A percentile compares a stretch with the other conserved stretches of the same genome.
phyloP scores from a whole-genome alignment of 2,329 filamentous ascomycete species.

The Diaporthe destruens region DNA sequence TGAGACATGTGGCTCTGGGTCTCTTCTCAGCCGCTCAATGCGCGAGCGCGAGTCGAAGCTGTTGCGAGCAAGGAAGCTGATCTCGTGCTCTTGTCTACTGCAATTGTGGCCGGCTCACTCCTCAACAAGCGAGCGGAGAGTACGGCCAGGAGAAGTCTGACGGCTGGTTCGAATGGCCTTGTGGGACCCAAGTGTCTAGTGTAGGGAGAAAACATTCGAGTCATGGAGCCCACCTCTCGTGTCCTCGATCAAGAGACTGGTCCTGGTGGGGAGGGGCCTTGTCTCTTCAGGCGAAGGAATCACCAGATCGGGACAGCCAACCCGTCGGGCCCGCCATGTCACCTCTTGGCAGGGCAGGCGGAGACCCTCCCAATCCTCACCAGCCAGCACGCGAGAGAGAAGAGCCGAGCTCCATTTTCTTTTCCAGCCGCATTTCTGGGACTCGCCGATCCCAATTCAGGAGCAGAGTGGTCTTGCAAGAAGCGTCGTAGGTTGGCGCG shows the following conservation, averaged over 20 bases:
- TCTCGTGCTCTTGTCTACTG: background rate
- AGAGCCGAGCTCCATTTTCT: conserved; percentile 7
- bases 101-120: background rate
- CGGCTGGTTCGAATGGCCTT: background rate
- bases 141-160: background rate
- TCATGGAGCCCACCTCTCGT: conserved; percentile 29
- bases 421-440: conserved; percentile 1
- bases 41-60: background rate
- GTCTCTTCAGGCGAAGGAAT: conserved; percentile 16
- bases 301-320: conserved; percentile 22
- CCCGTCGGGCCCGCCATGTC: conserved; percentile 17
- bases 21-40: background rate
- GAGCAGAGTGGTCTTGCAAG: conserved; percentile 23
- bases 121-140: background rate
- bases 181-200: conserved; percentile 3
- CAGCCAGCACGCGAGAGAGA: background rate
- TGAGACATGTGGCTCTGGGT: conserved; percentile 20
- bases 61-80: background rate
- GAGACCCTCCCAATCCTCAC: background rate
- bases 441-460: background rate
- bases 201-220: conserved; percentile 27
- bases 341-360: conserved; percentile 31
- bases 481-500: conserved; percentile 31
- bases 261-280: conserved; percentile 19
- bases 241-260: background rate